phyloP scores from a whole-genome alignment of 1,139 yeast species.

The Petasospora fabianii region DNA sequence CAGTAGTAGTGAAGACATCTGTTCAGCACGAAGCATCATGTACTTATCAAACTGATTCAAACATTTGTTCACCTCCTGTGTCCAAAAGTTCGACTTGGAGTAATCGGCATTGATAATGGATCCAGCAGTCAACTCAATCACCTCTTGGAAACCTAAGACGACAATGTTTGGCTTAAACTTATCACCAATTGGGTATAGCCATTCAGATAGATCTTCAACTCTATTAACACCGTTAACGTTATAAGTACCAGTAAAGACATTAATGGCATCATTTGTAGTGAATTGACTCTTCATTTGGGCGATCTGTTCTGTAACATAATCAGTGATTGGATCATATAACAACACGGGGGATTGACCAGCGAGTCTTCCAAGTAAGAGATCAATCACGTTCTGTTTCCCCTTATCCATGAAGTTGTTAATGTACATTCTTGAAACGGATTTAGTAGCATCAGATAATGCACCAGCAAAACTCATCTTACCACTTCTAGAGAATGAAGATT shows the following conservation, averaged over 20 bases:
- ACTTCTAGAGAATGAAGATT: slow-evolving; percentile 87
- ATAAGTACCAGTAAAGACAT: slow-evolving; percentile 78
- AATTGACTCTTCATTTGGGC: slow-evolving; percentile 48
- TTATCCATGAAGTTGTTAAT: slow-evolving; percentile 95
- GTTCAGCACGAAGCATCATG: slow-evolving; percentile 72
- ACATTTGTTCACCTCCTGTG: slow-evolving; percentile 51
- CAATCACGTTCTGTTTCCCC: slow-evolving; percentile 83
- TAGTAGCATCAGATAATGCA: slow-evolving; percentile 92
- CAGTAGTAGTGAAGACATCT: slow-evolving; percentile 79
- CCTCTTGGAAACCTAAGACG: slow-evolving; percentile 88
- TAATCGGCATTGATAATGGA: slow-evolving; percentile 70
- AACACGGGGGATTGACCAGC: slow-evolving; percentile 67
- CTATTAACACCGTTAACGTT: slow-evolving; percentile 76
- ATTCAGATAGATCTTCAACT: slow-evolving; percentile 56
- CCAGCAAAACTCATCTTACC: slow-evolving; percentile 98
- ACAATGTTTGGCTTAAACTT: slow-evolving; percentile 58
- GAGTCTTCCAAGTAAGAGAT: slow-evolving; percentile 75
- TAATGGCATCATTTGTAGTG: slow-evolving; percentile 56
- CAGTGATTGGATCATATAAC: slow-evolving; percentile 85
- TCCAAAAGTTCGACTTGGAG: slow-evolving; percentile 63
- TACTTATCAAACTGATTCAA: slow-evolving; percentile 53
- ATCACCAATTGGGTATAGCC: slow-evolving; percentile 77
- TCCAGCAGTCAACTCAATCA: slow-evolving; percentile 86
- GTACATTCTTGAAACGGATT: slow-evolving; percentile 91
- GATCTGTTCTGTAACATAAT: slow-evolving; percentile 66